Evolutionary conservation across 805 yeast species (phyloP), one percentile per base, ranked within the genome.

Genomic region (Candida rishiriensis): DNA sequence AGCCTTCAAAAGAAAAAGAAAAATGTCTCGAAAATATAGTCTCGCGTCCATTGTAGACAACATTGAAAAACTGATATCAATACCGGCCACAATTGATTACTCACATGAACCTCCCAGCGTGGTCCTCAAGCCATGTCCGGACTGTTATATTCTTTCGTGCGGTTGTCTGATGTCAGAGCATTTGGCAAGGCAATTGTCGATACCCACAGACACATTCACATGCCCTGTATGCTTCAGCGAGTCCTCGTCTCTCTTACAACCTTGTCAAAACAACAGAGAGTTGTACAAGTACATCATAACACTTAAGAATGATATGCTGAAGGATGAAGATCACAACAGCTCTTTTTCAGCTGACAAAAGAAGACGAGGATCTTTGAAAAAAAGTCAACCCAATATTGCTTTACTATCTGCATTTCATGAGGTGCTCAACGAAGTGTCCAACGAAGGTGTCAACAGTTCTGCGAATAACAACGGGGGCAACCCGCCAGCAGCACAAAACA

Each of bases 151-250:
- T 29, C 49, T 70, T 3, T 50, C 67, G 1, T 72, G 76, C 50
- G 76, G 76, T 1, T 69, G 74, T 50, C 40, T 71, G 2, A 53
- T 71, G 5, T 66, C 73, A 1, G 66, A 65, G 31, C 42, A 42
- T 5, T 47, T 70, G 5, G 64, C 59, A 1, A 45, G 43, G 2
- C 50, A 52, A 16, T 41, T 66, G 10, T 38, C 55, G 2, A 17
- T 56, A 36, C 43, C 55, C 29, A 33, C 42, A 2, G 16, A 46
- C 10, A 28, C 48, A 44, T 53, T 68, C 54, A 18, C 42, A 6
- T 72, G 77, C 43, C 76, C 76, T 2, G 42, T 60, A 1, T 72
- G 77, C 47, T 51, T 49, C 3, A 38, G 43, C 9, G 42, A 41
- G 7, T 48, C 59, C 6, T 57, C 52, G 2, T 13, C 43, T 1